These are phyloP conservation scores for Silene vulgaris DNA, from an alignment of 179 eudicot genomes.

Conservation along the genomic window DNA sequence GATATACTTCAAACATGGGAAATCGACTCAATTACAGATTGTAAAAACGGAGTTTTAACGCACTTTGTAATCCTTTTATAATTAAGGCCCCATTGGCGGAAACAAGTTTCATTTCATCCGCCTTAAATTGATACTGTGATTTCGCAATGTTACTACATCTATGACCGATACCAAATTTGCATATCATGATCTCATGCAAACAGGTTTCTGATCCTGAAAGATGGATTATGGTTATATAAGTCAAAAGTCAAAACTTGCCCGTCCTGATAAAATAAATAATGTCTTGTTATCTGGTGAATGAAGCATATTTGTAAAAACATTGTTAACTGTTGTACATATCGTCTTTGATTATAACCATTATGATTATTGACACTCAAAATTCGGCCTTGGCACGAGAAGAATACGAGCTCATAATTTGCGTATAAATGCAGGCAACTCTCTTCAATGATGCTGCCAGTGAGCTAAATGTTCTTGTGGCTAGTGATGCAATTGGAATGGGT, in stretches of 20 bases:
- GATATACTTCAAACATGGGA: too few species aligned
- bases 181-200: too few species aligned
- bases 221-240: neutral
- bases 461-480: constrained; percentile 95
- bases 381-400: constrained; percentile 6
- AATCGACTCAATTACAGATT: too few species aligned
- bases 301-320: neutral
- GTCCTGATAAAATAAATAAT: neutral
- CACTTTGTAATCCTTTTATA: too few species aligned
- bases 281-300: neutral
- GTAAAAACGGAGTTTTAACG: too few species aligned
- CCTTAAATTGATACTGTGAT: too few species aligned
- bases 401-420: constrained; percentile 23
- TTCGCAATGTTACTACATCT: too few species aligned
- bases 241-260: neutral
- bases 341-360: constrained; percentile 9
- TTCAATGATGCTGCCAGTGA: constrained; percentile 87
- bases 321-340: neutral
- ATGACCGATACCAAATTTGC: too few species aligned
- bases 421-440: constrained; percentile 87
- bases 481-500: constrained; percentile 99
- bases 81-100: too few species aligned
- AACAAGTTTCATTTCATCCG: too few species aligned
- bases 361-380: constrained; percentile 8
- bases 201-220: too few species aligned